Evolutionary conservation across 2,329 filamentous ascomycete species (phyloP), one percentile per base, ranked within the genome.

Genomic region (Mariannaea sp.): DNA sequence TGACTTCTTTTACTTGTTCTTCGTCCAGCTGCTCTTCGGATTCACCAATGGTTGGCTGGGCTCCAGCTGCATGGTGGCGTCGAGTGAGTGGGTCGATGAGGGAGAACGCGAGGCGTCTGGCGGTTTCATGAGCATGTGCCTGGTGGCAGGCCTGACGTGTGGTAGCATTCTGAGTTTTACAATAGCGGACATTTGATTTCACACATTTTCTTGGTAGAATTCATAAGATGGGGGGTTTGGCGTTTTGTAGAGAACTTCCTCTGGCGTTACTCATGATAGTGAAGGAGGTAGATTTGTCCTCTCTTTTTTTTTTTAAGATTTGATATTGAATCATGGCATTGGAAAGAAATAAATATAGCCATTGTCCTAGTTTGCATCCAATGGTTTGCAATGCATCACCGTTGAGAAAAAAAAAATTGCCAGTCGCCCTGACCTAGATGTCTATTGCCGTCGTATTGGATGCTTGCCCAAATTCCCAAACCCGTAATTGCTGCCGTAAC

Each of bases 121-220:
- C 40, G 91, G 89, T 1, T 97, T 97, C 70, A 97, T 99, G 94
- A 88, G 89, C 3, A 72, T 97, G 58, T 91, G 88, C 70, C 82
- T 97, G n/a, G 90, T 97, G 14, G 84, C 83, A 5, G 94, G 94
- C 0, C 74, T 97, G 72, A 84, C 91, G 2, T 79, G 80, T 19
- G 94, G 94, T n/a, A 97, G 93, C 73, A 72, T 97, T 65, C 71
- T 95, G 69, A 97, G 92, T 70, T 99, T 97, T 72, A 79, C 85
- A 8, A 84, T 84, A 57, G 81, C 86, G 1, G 77, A 75, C 5
- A 70, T 81, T 59, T 66, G 57, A 29, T 27, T 35, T 41, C 22
- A 24, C 22, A 24, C n/a, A n/a, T n/a, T 55, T 40, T 40, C 19
- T 17, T 24, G 26, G 17, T 68, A 59, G 49, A 48, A 26, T 20